Conservation (phyloP, 257 asterid species). For the Solanum commersonii region DNA sequence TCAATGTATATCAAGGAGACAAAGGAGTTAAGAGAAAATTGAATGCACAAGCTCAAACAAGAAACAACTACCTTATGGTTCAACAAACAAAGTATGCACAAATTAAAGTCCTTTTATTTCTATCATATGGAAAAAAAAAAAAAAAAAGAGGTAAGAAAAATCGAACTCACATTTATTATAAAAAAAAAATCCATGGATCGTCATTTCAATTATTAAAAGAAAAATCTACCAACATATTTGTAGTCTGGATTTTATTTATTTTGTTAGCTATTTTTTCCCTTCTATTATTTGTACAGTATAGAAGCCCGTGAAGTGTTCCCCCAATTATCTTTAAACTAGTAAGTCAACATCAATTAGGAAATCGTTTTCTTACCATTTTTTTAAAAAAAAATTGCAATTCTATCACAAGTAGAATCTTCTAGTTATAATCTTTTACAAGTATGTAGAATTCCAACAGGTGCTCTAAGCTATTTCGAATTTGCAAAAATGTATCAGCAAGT, state of each 20-base stretch:
- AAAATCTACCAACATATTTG: background rate
- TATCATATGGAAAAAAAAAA: background rate
- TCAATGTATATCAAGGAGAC: background rate
- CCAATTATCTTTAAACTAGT: background rate
- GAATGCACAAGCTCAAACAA: background rate
- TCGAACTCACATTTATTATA: background rate
- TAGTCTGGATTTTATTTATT: background rate
- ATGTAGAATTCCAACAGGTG: background rate
- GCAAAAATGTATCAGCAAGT: too few relatives aligned
- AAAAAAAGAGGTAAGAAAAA: background rate
- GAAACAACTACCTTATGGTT: background rate
- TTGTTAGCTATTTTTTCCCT: background rate
- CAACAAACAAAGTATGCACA: background rate
- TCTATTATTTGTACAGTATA: background rate
- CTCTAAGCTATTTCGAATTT: too few relatives aligned
- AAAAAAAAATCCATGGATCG: background rate
- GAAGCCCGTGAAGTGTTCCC: background rate
- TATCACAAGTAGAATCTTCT: background rate
- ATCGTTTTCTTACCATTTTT: background rate
- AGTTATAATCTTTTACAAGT: background rate
- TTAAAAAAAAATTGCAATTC: background rate
- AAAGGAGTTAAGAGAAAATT: background rate
- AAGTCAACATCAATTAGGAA: background rate
- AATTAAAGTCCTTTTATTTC: background rate
- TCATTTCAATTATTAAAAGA: background rate